phyloP scores from a whole-genome alignment of 371 early-diverging fungal species.

The Zychaea mexicana region DNA sequence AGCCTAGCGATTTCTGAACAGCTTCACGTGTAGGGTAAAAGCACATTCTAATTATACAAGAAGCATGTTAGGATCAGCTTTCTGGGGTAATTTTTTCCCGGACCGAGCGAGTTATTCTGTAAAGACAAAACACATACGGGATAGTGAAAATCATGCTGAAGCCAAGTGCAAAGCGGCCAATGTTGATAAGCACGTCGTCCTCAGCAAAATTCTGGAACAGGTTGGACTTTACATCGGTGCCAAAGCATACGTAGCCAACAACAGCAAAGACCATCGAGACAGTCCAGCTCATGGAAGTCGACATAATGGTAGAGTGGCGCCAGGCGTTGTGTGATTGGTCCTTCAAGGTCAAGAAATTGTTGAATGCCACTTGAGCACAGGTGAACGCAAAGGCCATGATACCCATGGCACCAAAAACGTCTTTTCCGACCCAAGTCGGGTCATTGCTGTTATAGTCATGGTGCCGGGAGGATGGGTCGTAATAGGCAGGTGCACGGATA shows the following conservation, averaged over 20 bases:
- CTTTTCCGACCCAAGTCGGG: constrained; percentile 30
- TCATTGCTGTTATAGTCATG: background rate
- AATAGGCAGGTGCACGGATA: constrained; percentile 49
- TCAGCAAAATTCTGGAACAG: constrained; percentile 58
- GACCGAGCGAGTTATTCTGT: too few relatives aligned
- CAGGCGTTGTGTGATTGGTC: constrained; percentile 46
- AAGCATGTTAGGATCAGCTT: background rate
- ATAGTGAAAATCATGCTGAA: constrained; percentile 57
- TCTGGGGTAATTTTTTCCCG: too few relatives aligned
- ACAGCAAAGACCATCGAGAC: constrained; percentile 60
- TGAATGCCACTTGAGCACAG: constrained; percentile 52
- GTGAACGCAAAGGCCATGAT: constrained; percentile 52
- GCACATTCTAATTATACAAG: constrained; percentile 22
- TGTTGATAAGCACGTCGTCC: constrained; percentile 52
- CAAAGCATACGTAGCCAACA: constrained; percentile 59
- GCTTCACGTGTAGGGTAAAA: constrained; percentile 51
- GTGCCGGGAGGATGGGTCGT: constrained; percentile 26
- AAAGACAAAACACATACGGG: constrained; percentile 35
- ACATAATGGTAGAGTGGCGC: constrained; percentile 42
- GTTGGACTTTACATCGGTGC: constrained; percentile 54
- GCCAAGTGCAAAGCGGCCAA: constrained; percentile 54
- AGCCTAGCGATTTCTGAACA: constrained; percentile 42
- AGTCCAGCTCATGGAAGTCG: constrained; percentile 50
- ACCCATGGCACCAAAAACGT: constrained; percentile 45
- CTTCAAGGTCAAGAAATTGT: constrained; percentile 51